Evolutionary conservation across 345 rosid species (phyloP).

Genomic region (Passiflora organensis): DNA sequence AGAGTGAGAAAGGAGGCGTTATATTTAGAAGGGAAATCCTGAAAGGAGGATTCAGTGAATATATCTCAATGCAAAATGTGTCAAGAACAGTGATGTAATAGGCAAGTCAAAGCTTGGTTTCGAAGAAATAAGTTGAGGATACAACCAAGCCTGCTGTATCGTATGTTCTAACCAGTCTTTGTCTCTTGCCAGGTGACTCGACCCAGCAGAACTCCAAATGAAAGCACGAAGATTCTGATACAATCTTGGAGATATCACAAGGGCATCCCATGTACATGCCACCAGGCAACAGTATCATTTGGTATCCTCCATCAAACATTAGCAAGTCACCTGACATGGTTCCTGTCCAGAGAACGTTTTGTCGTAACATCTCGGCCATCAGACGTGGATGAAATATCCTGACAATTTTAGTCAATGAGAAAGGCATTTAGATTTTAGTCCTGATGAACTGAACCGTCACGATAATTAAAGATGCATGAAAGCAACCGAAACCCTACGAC

Average conservation of each 20-base stretch:
- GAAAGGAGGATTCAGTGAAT: too few relatives aligned
- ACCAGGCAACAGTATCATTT: conserved; percentile 63
- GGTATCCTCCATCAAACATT: conserved; percentile 67
- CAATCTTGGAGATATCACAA: conserved; percentile 51
- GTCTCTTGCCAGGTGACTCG: conserved; percentile 60
- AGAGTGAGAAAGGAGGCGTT: too few relatives aligned
- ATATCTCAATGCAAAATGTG: not conserved
- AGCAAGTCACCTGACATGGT: conserved; percentile 46
- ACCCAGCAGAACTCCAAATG: conserved; percentile 91
- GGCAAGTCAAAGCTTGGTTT: conserved; percentile 45
- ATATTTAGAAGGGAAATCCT: too few relatives aligned
- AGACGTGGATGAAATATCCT: conserved; percentile 53
- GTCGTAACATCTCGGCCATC: conserved; percentile 33
- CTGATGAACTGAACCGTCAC: not conserved
- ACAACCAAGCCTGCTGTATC: conserved; percentile 83
- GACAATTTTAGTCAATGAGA: conserved; percentile 11
- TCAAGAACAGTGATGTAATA: not conserved
- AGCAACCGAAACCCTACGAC: not conserved
- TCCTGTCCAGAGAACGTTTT: conserved; percentile 65
- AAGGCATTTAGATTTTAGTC: conserved; percentile 1
- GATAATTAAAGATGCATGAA: not conserved
- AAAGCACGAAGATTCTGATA: conserved; percentile 65
- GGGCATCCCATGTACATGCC: conserved; percentile 94
- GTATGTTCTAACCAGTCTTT: conserved; percentile 70
- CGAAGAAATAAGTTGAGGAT: conserved; percentile 70